Base-by-base conservation (phyloP, 1,284 basidiomycete genomes). In the Ustilago hordei region DNA sequence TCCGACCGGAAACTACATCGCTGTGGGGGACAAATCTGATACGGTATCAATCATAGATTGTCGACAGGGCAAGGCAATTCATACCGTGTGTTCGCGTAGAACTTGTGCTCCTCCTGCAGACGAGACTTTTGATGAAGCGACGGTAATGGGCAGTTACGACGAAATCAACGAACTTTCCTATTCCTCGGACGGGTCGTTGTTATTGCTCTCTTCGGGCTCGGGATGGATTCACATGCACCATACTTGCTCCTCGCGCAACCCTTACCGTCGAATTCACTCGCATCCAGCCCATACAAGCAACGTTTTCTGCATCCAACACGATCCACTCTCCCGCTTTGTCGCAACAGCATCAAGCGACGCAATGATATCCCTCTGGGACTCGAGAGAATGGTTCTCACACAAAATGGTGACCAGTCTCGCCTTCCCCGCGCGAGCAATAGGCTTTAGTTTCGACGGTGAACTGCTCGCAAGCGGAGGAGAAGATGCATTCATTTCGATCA, bases 91-190 rank as follows among this genome's bases (percentile, higher is more conserved):
- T 52, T 56, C 61, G 2, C 54, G 72, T 13, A 17, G 60, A 2
- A n/a, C 65, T 8, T 38, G 56, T 11, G 55, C 72, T 1, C 60
- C 64, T 3, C 17, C 45, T 1, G 11, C 8, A 7, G 56, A 54
- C 1, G 38, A 41, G 2, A 56, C 28, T 8, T 59, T 38, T n/a
- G 57, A n/a, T 0, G 19, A 35, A 0, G 61, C 47, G 2, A 76
- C 74, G 2, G 13, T 69, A 2, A 9, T 48, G 2, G 48, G 8
- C 0, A 71, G 70, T 12, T 35, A 59, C 39, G 80, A 80, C 32
- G 75, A 84, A 66, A 82, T 84, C 65, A 84, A 84, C 57, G 82
- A 83, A 41, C 73, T 84, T 28, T 59, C 60, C 7, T 84, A 78
- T 64, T 77, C 81, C 0, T 65, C 78, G 43, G 75, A 81, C 47